Evolutionary conservation across 495 filamentous ascomycete genomes (phyloP), one percentile per base, ranked within the genome.

Genomic region (Hyphodiscus hymeniophilus): DNA sequence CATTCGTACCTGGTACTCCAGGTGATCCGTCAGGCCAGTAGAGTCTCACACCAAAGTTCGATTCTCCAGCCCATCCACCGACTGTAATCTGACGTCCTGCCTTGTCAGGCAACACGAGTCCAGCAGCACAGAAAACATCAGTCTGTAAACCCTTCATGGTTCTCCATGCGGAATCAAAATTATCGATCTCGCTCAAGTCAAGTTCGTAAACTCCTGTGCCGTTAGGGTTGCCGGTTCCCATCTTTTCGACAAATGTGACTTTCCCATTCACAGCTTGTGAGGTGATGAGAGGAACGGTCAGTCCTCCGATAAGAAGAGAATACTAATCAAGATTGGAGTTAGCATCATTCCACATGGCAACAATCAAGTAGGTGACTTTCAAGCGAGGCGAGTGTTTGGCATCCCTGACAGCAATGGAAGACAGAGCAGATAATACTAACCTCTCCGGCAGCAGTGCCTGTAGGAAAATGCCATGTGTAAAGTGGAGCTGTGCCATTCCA

Each of bases 141-240:
- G 78, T 78, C 63, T 77, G 75, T 47, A 82, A 10, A 5, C 26
- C 26, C 26, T 4, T 28, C 66, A 83, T 76, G 13, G 66, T 58
- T 31, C 79, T 69, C 74, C 74, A 81, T 18, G 77, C 75, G 13
- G 48, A 55, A 4, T 49, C 56, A 50, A 73, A 72, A 45, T 74
- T 60, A 44, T 61, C 61, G 24, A 69, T 55, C 17, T 64, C 58
- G 8, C 63, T 62, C 13, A 75, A 61, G 55, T 84, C 80, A 10
- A 81, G 66, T 59, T 84, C 80, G 54, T 82, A 84, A n/a, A 75
- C 78, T 31, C 79, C 79, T 0, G 79, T 82, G 36, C 76, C 72
- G 62, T 80, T 81, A 3, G 60, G 17, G 6, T 26, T 1, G 2
- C 23, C 23, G 22, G 26, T 10, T 24, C 28, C 6, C 16, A 56